Evolutionary conservation across 2,329 filamentous ascomycete genomes (phyloP).

Genomic region (Geosmithia flava): DNA sequence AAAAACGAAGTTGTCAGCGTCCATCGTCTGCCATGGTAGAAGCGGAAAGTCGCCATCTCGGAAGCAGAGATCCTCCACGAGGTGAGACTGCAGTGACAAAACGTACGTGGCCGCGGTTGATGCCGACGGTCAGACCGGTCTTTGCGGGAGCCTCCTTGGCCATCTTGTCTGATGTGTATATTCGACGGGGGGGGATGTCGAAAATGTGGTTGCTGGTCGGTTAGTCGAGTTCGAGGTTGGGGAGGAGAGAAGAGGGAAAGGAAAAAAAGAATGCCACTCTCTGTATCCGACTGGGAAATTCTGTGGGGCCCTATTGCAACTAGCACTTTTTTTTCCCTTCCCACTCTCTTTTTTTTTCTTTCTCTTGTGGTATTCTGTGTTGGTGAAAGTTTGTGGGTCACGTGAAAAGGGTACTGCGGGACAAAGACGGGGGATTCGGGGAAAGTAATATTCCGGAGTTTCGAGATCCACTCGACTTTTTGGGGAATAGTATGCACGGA

Average conservation of each 20-base stretch:
- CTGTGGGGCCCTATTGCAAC: conserved; percentile 1
- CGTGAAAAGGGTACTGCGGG: conserved; percentile 2
- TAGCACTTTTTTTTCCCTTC: neutral
- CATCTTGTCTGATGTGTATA: conserved; percentile 26
- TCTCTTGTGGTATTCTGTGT: too few species aligned
- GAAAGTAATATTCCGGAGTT: neutral
- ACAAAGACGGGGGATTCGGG: neutral
- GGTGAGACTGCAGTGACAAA: conserved; percentile 44
- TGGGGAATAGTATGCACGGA: neutral
- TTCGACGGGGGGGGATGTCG: conserved; percentile 7
- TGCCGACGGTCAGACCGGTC: conserved; percentile 47
- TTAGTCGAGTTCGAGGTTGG: conserved; percentile 14
- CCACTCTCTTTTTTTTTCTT: neutral
- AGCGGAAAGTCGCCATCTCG: conserved; percentile 7
- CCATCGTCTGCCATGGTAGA: conserved; percentile 41
- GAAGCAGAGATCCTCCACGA: conserved; percentile 60
- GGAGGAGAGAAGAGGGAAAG: conserved; percentile 7
- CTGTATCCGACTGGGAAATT: conserved; percentile 1
- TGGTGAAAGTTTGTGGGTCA: conserved; percentile 4
- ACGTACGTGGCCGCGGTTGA: conserved; percentile 55
- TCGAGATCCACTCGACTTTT: neutral
- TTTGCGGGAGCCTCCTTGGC: conserved; percentile 46
- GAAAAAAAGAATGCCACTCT: conserved; percentile 9
- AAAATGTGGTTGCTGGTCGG: conserved; percentile 15
- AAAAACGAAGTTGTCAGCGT: conserved; percentile 40